Base-by-base conservation (phyloP, 345 rosid genomes). In the rapeseed (Brassica napus) region DNA sequence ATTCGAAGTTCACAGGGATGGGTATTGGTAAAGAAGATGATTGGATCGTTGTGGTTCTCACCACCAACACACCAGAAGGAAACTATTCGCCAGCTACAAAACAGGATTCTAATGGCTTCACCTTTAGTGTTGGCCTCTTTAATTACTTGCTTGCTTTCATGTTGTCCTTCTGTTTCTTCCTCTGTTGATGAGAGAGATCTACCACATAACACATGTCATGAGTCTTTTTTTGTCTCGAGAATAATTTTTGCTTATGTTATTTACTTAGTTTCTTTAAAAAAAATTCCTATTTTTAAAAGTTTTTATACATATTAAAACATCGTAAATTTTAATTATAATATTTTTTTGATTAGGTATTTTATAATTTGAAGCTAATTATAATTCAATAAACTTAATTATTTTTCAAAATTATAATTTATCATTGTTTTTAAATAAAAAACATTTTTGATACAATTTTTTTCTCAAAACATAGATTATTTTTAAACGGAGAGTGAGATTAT, bases 21-120 rank as follows among this genome's bases (percentile, higher is more conserved):
- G 97, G 99, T 31, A 83, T 93, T 52, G 91, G 97, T 71, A 86
- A 92, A 21, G 89, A 95, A 9, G 86, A 85, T 47, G 63, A 89
- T 81, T 95, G 99, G 99, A 86, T 89, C 28, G 97, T 95, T 42
- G 94, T 90, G 65, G 86, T 95, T 67, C 82, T 91, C 39, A 86
- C 94, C 39, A 95, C 97, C 10, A 85, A 26, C 75, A 84, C 94
- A 35, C 82, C 98, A 0, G 90, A 76, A 39, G 99, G 98, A 83
- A 89, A 88, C 84, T 93, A 15, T 75, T 76, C 60, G 55, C 61
- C 88, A 4, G 77, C 10, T 44, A 21, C 76, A 5, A 28, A 68
- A 2, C 4, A 72, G 1, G 59, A 63, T 30, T 82, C 86, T 0
- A 84, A 77, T 72, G 73, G 79, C 47, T 65, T 79, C 85, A 69